These are phyloP conservation scores for Acrocalymma vagum DNA, from an alignment of 2,329 filamentous ascomycete species.

Conservation along the genomic window DNA sequence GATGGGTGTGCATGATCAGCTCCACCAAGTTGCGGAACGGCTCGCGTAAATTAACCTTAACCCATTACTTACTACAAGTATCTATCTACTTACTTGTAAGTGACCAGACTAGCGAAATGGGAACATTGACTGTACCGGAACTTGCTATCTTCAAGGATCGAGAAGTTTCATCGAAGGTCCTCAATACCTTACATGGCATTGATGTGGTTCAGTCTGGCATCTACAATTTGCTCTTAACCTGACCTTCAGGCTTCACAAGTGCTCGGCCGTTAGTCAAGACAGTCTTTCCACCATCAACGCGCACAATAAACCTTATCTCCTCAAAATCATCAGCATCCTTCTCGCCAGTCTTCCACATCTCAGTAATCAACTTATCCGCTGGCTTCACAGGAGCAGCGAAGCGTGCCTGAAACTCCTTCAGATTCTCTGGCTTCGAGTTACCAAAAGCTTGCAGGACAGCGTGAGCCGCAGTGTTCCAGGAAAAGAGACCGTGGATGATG, in stretches of 20 bases:
- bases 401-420: conserved; percentile 88
- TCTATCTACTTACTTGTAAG: too few species aligned
- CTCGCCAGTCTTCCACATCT: conserved; percentile 81
- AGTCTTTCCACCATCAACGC: conserved; percentile 81
- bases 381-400: conserved; percentile 87
- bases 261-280: conserved; percentile 88
- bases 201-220: too few species aligned
- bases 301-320: conserved; percentile 82
- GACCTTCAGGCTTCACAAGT: conserved; percentile 71
- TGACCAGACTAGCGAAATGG: too few species aligned
- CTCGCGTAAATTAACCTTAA: too few species aligned
- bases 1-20: too few species aligned
- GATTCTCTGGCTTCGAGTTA: conserved; percentile 78
- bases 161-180: too few species aligned
- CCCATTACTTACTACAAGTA: too few species aligned
- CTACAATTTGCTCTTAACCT: conserved; percentile 50
- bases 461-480: conserved; percentile 82
- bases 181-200: too few species aligned
- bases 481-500: conserved; percentile 90
- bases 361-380: conserved; percentile 80
- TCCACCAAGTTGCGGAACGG: too few species aligned
- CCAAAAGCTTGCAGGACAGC: conserved; percentile 77
- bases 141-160: too few species aligned
- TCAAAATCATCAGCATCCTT: conserved; percentile 72
- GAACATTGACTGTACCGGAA: too few species aligned